Conservation (phyloP, 2,329 filamentous ascomycete species). For the Colletotrichum echinochloae region DNA sequence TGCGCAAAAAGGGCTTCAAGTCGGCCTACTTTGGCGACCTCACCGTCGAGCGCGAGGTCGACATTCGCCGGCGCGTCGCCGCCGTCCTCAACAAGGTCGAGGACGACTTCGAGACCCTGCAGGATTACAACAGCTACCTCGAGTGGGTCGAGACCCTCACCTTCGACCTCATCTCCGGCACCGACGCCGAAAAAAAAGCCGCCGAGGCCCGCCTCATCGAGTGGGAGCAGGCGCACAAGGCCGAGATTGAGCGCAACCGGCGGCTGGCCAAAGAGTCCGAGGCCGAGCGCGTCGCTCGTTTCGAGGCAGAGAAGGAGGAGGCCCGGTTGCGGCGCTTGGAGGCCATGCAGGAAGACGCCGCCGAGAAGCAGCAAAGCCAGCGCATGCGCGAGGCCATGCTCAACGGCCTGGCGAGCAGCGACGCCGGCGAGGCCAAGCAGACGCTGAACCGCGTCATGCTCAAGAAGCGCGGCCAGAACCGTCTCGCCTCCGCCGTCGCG, state of each 20-base stretch:
- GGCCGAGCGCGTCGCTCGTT: conserved; percentile 62
- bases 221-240: conserved; percentile 81
- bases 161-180: conserved; percentile 84
- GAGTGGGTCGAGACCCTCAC: conserved; percentile 92
- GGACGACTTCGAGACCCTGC: conserved; percentile 88
- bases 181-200: conserved; percentile 68
- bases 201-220: conserved; percentile 60
- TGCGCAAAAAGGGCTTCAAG: conserved; percentile 87
- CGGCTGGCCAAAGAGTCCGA: conserved; percentile 67
- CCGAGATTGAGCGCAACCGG: conserved; percentile 73
- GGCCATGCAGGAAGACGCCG: conserved; percentile 75
- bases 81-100: conserved; percentile 87
- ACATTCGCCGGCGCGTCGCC: conserved; percentile 85
- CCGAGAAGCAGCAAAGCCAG: conserved; percentile 73
- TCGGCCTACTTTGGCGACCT: conserved; percentile 92
- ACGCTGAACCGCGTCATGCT: conserved; percentile 72
- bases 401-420: conserved; percentile 73
- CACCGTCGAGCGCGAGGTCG: conserved; percentile 89
- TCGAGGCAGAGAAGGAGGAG: conserved; percentile 76
- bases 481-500: conserved; percentile 48
- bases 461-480: conserved; percentile 76
- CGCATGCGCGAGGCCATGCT: conserved; percentile 77
- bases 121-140: conserved; percentile 92
- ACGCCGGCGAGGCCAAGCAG: conserved; percentile 69
- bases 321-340: conserved; percentile 72